Base-by-base conservation (phyloP, 2,329 filamentous ascomycete genomes). In the Botrytis medusae region DNA sequence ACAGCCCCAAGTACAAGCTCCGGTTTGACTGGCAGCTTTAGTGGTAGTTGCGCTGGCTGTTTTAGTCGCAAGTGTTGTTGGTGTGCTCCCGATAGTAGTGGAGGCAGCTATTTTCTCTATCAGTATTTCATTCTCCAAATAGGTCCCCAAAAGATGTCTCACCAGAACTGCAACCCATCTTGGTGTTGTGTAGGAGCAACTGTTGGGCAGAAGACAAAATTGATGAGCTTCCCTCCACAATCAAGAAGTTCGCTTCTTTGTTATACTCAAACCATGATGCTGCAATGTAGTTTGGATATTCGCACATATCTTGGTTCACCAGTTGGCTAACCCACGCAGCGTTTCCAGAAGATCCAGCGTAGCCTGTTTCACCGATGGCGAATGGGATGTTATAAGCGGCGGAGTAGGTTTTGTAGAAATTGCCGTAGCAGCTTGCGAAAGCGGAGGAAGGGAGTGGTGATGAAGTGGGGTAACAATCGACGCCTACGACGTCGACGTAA, bases 201-300 rank as follows among this genome's bases (percentile, higher is more conserved):
- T 67, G 7, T 34, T 72, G 62, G 22, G 46, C 40, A 20, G 64
- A 48, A 25, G 69, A 60, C 20, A 74, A 37, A 63, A 68, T 48
- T 12, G 62, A 65, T 20, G 68, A 51, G 54, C 57, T 59, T 29
- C 73, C 73, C n/a, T 72, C 70, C 14, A 72, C 42, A 54, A 74
- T 63, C 37, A 72, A 65, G 29, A 69, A 74, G 54, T 74, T 22
- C 22, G 18, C n/a, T 59, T 72, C 69, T 42, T 74, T 72, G 14
- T 72, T 46, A 32, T 72, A 74, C 60, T 74, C 73, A 16, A 74
- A 74, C 73, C 73, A 74, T 29, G 61, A 44, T 44, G 73, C 73
- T 1, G 69, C 69, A 25, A 72, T 72, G 22, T 72, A 74, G 37
- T 68, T 61, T 29, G 73, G 69, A 46, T 74, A 74, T 25, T 72